These are phyloP conservation scores for Aphanoascus verrucosus DNA, from an alignment of 2,329 filamentous ascomycete species.

Conservation along the genomic window DNA sequence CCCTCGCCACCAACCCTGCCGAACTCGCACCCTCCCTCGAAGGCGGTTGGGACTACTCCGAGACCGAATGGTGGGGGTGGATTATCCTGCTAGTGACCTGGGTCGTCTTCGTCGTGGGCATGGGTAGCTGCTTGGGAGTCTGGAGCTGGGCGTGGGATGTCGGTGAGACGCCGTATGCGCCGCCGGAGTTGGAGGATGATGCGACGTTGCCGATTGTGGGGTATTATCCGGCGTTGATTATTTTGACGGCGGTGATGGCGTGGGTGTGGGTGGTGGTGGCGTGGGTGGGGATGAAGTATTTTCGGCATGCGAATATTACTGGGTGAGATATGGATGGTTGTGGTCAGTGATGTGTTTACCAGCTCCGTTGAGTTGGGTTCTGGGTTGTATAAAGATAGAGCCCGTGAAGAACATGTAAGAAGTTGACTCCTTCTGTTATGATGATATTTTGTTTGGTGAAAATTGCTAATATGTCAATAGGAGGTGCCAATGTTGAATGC, in stretches of 20 bases:
- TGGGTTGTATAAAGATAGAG: no score
- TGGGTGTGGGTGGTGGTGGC: constrained; percentile 98
- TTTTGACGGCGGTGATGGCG: constrained; percentile 87
- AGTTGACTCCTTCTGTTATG: neutral
- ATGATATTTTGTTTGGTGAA: neutral
- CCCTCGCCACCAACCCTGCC: constrained; percentile 29
- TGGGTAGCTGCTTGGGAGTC: constrained; percentile 87
- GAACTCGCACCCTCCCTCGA: constrained; percentile 32
- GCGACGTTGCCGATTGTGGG: constrained; percentile 88
- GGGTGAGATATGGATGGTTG: constrained; percentile 25
- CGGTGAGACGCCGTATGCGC: constrained; percentile 87
- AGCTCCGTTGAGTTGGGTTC: no score
- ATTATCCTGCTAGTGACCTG: constrained; percentile 82
- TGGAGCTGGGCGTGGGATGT: constrained; percentile 99
- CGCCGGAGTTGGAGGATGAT: constrained; percentile 90
- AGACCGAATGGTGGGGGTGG: constrained; percentile 98
- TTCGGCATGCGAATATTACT: constrained; percentile 88
- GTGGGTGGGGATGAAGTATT: constrained; percentile 99
- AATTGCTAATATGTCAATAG: neutral
- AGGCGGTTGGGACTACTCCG: constrained; percentile 80
- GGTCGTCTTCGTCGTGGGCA: constrained; percentile 90
- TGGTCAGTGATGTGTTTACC: no score
- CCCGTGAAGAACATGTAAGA: neutral
- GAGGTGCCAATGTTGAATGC: no score
- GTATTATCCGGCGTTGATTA: constrained; percentile 90